Conservation (phyloP, 148 eudicot species). For the Fagopyrum homotropicum region DNA sequence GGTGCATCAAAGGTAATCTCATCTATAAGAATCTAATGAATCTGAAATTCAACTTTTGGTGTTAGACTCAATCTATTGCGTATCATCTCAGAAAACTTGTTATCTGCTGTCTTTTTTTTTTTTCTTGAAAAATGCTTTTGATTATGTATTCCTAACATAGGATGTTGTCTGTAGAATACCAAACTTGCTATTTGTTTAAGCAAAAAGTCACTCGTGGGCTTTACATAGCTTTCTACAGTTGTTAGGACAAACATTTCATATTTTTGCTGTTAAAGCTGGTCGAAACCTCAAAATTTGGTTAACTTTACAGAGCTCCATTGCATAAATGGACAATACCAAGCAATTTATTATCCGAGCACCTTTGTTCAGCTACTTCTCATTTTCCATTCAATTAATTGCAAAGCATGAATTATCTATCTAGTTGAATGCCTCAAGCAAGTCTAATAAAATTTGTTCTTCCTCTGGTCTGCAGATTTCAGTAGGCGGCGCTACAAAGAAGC, state of each 20-base stretch:
- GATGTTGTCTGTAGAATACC: background rate
- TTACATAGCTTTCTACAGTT: background rate
- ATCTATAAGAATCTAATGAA: background rate
- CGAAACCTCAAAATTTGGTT: background rate
- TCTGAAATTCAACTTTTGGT: background rate
- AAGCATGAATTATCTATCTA: background rate
- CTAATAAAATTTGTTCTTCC: slow-evolving; percentile 10
- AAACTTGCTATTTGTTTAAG: background rate
- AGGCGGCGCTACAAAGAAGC: slow-evolving; percentile 56
- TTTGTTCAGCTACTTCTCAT: background rate
- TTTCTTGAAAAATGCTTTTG: background rate
- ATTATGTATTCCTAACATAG: background rate
- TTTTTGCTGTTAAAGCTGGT: background rate
- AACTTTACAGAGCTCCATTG: background rate
- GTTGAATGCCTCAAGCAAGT: slow-evolving; percentile 1
- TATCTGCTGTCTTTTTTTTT: background rate
- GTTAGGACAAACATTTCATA: background rate
- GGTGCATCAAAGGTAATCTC: slow-evolving; percentile 59
- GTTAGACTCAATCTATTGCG: background rate
- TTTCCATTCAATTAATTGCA: background rate
- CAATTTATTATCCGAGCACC: background rate
- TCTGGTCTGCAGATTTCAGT: slow-evolving; percentile 31
- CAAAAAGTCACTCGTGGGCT: background rate
- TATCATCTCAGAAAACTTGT: background rate
- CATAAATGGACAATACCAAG: background rate